Conservation (phyloP, 2,329 filamentous ascomycete genomes). For the Ophiostoma tasmaniense region DNA sequence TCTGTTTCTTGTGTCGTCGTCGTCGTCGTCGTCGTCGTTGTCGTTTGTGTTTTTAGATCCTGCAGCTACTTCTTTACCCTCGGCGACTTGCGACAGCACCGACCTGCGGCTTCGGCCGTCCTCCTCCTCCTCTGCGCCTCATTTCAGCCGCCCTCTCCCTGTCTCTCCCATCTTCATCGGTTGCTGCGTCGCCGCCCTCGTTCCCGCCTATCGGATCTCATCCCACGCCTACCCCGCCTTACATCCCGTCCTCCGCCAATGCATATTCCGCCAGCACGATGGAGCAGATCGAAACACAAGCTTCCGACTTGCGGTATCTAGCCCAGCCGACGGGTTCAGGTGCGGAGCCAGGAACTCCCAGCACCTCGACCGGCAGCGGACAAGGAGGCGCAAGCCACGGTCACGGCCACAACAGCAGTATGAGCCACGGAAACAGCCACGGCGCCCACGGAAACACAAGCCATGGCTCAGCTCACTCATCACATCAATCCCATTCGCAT, state of each 20-base stretch:
- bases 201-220: not conserved
- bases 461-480: not conserved
- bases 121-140: not conserved
- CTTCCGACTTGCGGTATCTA: conserved; percentile 45
- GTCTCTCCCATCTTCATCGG: not conserved
- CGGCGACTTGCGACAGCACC: not conserved
- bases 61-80: not conserved
- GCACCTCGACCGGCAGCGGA: conserved; percentile 19
- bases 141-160: not conserved
- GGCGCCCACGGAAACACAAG: conserved; percentile 15
- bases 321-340: conserved; percentile 28
- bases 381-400: conserved; percentile 15
- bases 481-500: too few species aligned
- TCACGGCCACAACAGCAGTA: conserved; percentile 17
- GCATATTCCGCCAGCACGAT: conserved; percentile 35
- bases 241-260: not conserved
- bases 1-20: not conserved
- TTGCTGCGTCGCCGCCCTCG: not conserved
- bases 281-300: conserved; percentile 48
- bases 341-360: not conserved
- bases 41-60: not conserved
- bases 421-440: conserved; percentile 8
- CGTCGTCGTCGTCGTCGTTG: not conserved
- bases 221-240: not conserved
- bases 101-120: conserved; percentile 3